These are phyloP conservation scores for Colletotrichum tofieldiae DNA, from an alignment of 2,329 filamentous ascomycete species.

Conservation along the genomic window DNA sequence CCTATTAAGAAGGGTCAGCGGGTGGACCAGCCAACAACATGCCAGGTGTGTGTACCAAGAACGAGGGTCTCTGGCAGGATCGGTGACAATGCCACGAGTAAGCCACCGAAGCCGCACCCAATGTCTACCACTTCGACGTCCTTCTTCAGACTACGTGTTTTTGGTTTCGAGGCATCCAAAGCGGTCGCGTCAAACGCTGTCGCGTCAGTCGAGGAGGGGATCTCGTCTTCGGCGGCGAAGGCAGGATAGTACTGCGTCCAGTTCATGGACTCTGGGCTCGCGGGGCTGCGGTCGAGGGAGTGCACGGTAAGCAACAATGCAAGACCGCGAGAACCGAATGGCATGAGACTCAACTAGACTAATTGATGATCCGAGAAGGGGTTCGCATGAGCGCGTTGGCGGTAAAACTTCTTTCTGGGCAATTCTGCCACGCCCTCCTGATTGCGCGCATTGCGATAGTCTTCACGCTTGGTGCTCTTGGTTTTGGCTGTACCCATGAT, in stretches of 20 bases:
- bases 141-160: slow-evolving; percentile 65
- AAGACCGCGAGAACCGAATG: slow-evolving; percentile 10
- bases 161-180: slow-evolving; percentile 43
- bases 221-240: slow-evolving; percentile 65
- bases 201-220: not conserved
- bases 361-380: slow-evolving; percentile 96
- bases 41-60: slow-evolving; percentile 71
- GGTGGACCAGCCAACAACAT: slow-evolving; percentile 28
- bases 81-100: slow-evolving; percentile 88
- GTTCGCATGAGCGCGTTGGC: slow-evolving; percentile 97
- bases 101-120: slow-evolving; percentile 94
- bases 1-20: slow-evolving; percentile 63
- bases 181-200: slow-evolving; percentile 38
- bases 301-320: not conserved
- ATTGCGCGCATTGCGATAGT: slow-evolving; percentile 71
- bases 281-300: slow-evolving; percentile 71
- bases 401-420: slow-evolving; percentile 96
- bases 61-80: slow-evolving; percentile 86
- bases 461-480: slow-evolving; percentile 77
- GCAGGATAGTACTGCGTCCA: slow-evolving; percentile 90
- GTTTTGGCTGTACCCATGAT: slow-evolving; percentile 62
- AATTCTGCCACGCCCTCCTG: slow-evolving; percentile 72
- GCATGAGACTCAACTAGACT: slow-evolving; percentile 75
- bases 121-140: slow-evolving; percentile 95
- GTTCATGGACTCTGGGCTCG: slow-evolving; percentile 87